Evolutionary conservation across 116 monocot genomes (phyloP).

Genomic region (Iris pallida): DNA sequence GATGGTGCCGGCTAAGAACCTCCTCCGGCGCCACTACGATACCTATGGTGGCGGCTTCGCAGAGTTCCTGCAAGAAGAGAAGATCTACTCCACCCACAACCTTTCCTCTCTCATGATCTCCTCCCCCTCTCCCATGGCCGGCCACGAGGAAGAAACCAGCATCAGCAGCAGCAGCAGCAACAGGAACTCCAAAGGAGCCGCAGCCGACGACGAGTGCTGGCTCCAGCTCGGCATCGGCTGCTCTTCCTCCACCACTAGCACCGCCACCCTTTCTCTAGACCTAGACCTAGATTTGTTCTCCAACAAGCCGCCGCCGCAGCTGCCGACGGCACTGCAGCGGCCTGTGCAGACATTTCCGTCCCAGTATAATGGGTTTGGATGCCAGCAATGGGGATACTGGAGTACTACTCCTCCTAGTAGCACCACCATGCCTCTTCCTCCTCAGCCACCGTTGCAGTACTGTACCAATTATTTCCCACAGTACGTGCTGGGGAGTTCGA

Average conservation of each 20-base stretch:
- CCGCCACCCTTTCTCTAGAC: background rate
- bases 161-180: constrained; percentile 6
- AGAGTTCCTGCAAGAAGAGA: constrained; percentile 2
- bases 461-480: background rate
- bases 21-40: constrained; percentile 40
- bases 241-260: background rate
- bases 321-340: background rate
- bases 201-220: constrained; percentile 14
- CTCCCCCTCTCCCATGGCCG: constrained; percentile 6
- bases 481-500: background rate
- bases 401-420: background rate
- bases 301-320: constrained; percentile 2
- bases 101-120: constrained; percentile 10
- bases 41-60: constrained; percentile 37
- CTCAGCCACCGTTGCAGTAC: background rate
- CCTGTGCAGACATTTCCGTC: background rate
- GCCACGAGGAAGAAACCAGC: constrained; percentile 8
- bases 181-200: background rate
- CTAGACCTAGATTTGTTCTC: constrained; percentile 41
- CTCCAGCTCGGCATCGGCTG: constrained; percentile 15
- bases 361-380: background rate
- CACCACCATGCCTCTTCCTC: too few species aligned
- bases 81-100: background rate
- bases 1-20: constrained; percentile 50
- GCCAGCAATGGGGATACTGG: constrained; percentile 5